Conservation (phyloP, 495 filamentous ascomycete species). For the Xylaria nigripes region DNA sequence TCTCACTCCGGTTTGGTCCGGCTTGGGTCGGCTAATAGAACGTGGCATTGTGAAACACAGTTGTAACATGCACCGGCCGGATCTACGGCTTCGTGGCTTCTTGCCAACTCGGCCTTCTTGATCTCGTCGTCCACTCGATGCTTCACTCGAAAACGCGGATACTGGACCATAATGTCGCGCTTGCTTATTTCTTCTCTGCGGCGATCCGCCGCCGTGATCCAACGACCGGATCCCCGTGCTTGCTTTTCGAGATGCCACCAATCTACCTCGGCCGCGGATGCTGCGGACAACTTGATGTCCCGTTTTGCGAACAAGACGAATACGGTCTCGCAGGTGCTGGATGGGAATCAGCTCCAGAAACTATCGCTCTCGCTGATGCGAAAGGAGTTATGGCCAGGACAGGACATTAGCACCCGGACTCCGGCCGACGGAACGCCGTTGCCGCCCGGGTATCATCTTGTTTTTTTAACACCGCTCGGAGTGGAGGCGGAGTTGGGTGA, state of each 20-base stretch:
- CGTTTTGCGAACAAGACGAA: conserved; percentile 4
- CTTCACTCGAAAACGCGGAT: neutral
- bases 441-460: conserved; percentile 52
- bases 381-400: neutral
- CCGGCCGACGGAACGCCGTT: conserved; percentile 34
- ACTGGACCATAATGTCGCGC: neutral
- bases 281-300: neutral
- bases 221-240: neutral
- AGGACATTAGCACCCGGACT: neutral
- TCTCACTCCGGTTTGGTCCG: neutral
- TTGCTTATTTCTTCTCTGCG: neutral
- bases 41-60: too few relatives aligned
- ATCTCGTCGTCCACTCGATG: neutral
- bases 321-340: conserved; percentile 42
- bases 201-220: neutral
- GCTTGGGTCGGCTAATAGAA: neutral
- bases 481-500: conserved; percentile 43
- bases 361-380: conserved; percentile 44
- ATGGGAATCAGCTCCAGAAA: conserved; percentile 51
- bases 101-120: neutral
- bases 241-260: neutral
- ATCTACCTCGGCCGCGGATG: neutral
- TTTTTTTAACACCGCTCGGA: conserved; percentile 51
- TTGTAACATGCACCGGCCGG: too few relatives aligned
- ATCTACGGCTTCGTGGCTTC: neutral